These are phyloP conservation scores for Lunularia cruciata DNA, from an alignment of 225 moss, liverwort and hornwort species.

Conservation along the genomic window DNA sequence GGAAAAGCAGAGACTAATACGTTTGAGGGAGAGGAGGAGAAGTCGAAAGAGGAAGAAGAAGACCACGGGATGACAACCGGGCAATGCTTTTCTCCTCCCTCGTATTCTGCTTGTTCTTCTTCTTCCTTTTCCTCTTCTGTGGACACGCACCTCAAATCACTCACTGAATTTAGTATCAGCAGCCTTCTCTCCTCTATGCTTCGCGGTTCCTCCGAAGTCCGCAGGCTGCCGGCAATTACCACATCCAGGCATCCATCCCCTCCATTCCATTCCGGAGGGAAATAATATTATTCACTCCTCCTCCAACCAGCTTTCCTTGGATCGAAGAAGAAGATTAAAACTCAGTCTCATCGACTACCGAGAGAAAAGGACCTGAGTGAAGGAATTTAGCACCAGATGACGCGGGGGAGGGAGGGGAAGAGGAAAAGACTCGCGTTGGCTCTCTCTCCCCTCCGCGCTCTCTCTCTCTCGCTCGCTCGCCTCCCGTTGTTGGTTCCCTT, in stretches of 20 bases:
- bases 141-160: slow-evolving; percentile 16
- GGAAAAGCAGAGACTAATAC: no score
- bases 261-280: no score
- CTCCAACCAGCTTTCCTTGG: no score
- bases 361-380: not conserved
- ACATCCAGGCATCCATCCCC: not conserved
- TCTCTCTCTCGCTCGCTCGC: not conserved
- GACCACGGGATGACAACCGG: slow-evolving; percentile 1
- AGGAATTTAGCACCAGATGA: not conserved
- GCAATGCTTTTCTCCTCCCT: slow-evolving; percentile 5
- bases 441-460: not conserved
- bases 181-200: slow-evolving; percentile 8
- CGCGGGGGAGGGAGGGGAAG: not conserved
- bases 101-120: no score
- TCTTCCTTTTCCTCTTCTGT: slow-evolving; percentile 15
- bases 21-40: not conserved
- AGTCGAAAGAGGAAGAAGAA: not conserved
- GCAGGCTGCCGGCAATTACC: slow-evolving; percentile 13
- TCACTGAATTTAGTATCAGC: slow-evolving; percentile 12
- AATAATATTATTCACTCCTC: no score
- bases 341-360: no score
- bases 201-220: not conserved
- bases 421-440: not conserved
- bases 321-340: no score
- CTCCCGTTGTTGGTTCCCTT: not conserved